These are phyloP conservation scores for Gnomoniopsis smithogilvyi DNA, from an alignment of 2,329 filamentous ascomycete species.

Conservation along the genomic window DNA sequence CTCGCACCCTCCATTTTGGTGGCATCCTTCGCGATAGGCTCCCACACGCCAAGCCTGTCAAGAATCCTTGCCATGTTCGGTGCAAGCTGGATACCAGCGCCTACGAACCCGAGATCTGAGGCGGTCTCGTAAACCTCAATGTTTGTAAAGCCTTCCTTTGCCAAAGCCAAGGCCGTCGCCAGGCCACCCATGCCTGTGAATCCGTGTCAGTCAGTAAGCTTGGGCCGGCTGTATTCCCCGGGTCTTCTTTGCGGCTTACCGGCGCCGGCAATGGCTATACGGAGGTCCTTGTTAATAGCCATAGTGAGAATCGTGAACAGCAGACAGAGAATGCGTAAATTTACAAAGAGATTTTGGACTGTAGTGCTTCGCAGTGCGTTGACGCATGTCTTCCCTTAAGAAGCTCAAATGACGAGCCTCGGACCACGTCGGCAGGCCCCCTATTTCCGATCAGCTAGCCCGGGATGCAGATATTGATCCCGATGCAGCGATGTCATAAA, in stretches of 20 bases:
- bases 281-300: conserved; percentile 23
- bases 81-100: conserved; percentile 80
- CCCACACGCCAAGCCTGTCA: conserved; percentile 35
- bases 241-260: conserved; percentile 19
- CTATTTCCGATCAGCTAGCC: neutral
- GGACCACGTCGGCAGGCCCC: neutral
- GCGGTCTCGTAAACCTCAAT: conserved; percentile 74
- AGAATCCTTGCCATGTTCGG: conserved; percentile 80
- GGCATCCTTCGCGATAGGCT: conserved; percentile 13
- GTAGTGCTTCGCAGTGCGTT: too few relatives aligned
- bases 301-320: neutral
- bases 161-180: conserved; percentile 67
- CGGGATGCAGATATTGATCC: conserved; percentile 7
- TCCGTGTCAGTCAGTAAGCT: neutral
- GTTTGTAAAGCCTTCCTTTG: conserved; percentile 70
- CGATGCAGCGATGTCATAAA: neutral
- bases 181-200: conserved; percentile 73
- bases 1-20: conserved; percentile 16
- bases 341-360: neutral
- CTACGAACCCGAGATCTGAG: conserved; percentile 73
- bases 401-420: conserved; percentile 1
- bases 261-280: conserved; percentile 31
- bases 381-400: neutral
- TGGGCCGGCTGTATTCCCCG: too few relatives aligned
- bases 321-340: neutral